Conservation (phyloP, 345 rosid species). For the Iberis pinnata region DNA sequence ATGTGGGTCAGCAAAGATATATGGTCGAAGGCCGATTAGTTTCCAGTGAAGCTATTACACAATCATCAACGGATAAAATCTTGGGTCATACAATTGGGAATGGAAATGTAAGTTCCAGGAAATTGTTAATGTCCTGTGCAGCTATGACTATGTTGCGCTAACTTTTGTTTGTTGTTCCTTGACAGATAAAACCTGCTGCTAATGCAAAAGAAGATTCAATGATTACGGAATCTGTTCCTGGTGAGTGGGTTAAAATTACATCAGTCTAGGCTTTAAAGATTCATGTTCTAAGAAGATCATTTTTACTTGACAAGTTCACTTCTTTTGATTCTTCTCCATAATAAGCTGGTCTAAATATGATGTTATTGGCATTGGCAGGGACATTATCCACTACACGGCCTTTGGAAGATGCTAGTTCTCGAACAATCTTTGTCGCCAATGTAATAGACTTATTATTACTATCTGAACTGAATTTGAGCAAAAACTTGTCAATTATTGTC, state of each 20-base stretch:
- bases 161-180: constrained; percentile 21
- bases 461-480: neutral
- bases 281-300: neutral
- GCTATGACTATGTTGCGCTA: neutral
- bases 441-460: constrained; percentile 41
- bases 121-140: neutral
- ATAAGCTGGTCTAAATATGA: constrained; percentile 16
- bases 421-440: constrained; percentile 85
- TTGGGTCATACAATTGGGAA: constrained; percentile 34
- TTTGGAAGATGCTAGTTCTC: constrained; percentile 73
- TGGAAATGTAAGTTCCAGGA: constrained; percentile 65
- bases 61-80: constrained; percentile 37
- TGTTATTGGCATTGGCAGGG: constrained; percentile 38
- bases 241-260: constrained; percentile 40
- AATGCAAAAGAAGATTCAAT: constrained; percentile 36
- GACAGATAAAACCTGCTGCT: constrained; percentile 45
- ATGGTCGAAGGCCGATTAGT: constrained; percentile 30
- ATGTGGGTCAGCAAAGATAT: constrained; percentile 36
- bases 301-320: constrained; percentile 1
- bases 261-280: neutral
- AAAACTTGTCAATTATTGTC: constrained; percentile 1
- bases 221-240: constrained; percentile 40
- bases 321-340: neutral
- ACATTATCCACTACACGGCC: constrained; percentile 47
- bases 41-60: constrained; percentile 32